Evolutionary conservation across 805 yeast genomes (phyloP), one percentile per base, ranked within the genome.

Genomic region (Cephaloascus albidus): DNA sequence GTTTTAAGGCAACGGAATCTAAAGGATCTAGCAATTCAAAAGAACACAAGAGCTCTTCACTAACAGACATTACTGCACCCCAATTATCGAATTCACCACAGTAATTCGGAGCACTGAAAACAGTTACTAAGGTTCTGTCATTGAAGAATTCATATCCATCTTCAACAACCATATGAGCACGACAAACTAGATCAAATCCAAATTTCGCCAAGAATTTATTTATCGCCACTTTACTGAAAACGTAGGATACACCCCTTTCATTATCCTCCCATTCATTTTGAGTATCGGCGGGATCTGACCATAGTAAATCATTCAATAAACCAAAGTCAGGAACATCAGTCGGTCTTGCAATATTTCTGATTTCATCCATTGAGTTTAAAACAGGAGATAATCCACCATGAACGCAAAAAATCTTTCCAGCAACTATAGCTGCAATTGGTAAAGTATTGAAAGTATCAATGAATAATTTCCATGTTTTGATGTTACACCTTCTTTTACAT

Each of bases 31-130:
- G 68, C 40, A 90, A 72, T 59, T 90, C 98, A 60, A 90, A 90
- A 45, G 93, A 82, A 60, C 98, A 90, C 41, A 93, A 66, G 47
- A 90, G 69, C 51, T 90, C 97, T 46, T 90, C 96, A 45, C 86
- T 77, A 14, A 90, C 97, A 50, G 94, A 81, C 97, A 90, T 90
- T 4, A 90, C 97, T 2, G 98, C 98, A 18, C 96, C 96, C 96
- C 96, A 87, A 52, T 87, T 87, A 57, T 88, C 86, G 52, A 81
- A 81, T 57, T 81, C 88, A n/a, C 88, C 87, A 52, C 87, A 81
- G 55, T 81, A 81, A 55, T 81, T 81, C 10, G 87, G 88, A 2
- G 88, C 88, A 38, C 79, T 71, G 52, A 81, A 81, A 18, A 81
- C 86, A 0, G 88, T 81, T 18, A 81, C 87, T 46, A 81, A 63